Percentiles rank a stretch among this genome's conserved stretches.
phyloP scores from a whole-genome alignment of 139 green algal species.

The Klebsormidium nitens region DNA sequence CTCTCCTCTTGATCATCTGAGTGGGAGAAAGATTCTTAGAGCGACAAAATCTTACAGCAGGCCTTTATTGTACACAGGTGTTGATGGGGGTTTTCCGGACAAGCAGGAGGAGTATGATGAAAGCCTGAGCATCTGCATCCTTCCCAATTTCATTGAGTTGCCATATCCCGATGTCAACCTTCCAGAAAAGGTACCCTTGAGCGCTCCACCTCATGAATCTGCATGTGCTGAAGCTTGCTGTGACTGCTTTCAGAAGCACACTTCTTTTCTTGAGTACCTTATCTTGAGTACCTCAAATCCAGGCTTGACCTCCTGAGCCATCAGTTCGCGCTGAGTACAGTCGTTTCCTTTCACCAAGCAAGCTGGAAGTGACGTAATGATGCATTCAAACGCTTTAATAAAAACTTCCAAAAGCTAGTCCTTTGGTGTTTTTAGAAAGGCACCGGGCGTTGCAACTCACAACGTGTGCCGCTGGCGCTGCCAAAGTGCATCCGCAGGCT shows the following conservation, averaged over 20 bases:
- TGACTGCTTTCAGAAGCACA: too few relatives aligned
- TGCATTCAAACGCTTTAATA: slow-evolving; percentile 45
- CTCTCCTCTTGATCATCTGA: too few relatives aligned
- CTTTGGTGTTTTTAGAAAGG: not conserved
- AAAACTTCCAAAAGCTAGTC: slow-evolving; percentile 55
- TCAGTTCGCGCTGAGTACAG: too few relatives aligned
- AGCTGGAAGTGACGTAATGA: too few relatives aligned
- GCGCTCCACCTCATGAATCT: slow-evolving; percentile 41
- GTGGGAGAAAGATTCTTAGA: not conserved
- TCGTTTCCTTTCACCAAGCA: too few relatives aligned
- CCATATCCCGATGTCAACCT: slow-evolving; percentile 27
- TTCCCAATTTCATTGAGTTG: slow-evolving; percentile 28
- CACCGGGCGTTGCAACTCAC: not conserved
- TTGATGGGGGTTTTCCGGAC: slow-evolving; percentile 34
- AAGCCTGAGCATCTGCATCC: slow-evolving; percentile 18
- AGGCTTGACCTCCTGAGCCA: too few relatives aligned
- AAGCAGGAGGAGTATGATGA: slow-evolving; percentile 31
- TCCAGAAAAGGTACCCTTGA: slow-evolving; percentile 39
- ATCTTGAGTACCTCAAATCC: too few relatives aligned
- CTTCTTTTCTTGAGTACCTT: too few relatives aligned
- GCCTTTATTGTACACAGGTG: slow-evolving; percentile 12
- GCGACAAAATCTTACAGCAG: not conserved
- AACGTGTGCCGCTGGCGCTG: slow-evolving; percentile 50
- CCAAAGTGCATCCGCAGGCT: slow-evolving; percentile 67
- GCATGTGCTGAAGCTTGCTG: too few relatives aligned